Evolutionary conservation across 192 early-diverging fungal genomes (phyloP), one percentile per base, ranked within the genome.

Genomic region (Phlyctochytrium bullatum): DNA sequence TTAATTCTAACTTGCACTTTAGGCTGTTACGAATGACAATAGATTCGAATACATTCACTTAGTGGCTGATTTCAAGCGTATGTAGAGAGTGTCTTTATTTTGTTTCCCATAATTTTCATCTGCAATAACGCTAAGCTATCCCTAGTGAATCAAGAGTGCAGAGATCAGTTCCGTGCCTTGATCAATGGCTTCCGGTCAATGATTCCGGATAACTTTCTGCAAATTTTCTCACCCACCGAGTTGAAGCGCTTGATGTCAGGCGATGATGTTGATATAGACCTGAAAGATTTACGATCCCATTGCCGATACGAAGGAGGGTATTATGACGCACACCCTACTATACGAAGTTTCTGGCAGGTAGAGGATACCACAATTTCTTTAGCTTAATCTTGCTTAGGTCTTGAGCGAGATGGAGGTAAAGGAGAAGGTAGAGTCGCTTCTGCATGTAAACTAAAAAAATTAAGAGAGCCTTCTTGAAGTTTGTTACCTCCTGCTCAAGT

Each of bases 301-400:
- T 65, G 64, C 2, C 29, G 59, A 27, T 76, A 76, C 60, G 75
- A 76, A 36, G 75, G 71, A 23, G 75, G 75, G 17, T 76, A 76
- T 47, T 74, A 73, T 74, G 75, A 76, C 30, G 50, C 56, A 23
- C 75, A 76, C 64, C n/a, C 53, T 4, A 75, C 75, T 2, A 76
- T 76, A 56, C 50, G 71, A 10, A 20, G 14, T 1, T 69, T 76
- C 36, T 76, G 75, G 75, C 65, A 76, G 64, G 71, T 75, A 16
- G n/a, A 77, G 29, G 73, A 77, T 17, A 71, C 40, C 51, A 52
- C 34, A 59, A 12, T 58, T 29, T 58, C 24, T 20, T 14, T 58
- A 24, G 29, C 23, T 31, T 30, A 61, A 61, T 56, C 2, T 36
- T 66, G 52, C 34, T 58, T 31, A 12, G 40, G 40, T 47, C 20